Conservation (phyloP, 495 filamentous ascomycete genomes). For the Ascobolus immersus region DNA sequence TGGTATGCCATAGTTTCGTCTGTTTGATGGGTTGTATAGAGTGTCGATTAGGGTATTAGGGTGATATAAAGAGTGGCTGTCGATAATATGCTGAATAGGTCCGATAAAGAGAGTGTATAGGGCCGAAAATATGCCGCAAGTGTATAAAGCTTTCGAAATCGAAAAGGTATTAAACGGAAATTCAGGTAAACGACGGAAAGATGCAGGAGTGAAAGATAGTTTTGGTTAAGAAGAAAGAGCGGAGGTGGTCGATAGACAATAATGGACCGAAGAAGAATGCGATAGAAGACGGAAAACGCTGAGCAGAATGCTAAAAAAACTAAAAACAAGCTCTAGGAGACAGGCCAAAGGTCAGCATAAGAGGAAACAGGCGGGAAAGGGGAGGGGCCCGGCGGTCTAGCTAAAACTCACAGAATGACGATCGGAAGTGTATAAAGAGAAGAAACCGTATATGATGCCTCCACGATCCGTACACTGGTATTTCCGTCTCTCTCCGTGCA, state of each 20-base stretch:
- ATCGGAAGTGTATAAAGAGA: too few species aligned
- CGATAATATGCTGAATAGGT: constrained; percentile 14
- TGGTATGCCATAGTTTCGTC: constrained; percentile 48
- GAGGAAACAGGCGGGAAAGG: too few species aligned
- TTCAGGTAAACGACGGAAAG: constrained; percentile 11
- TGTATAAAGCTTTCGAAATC: constrained; percentile 6
- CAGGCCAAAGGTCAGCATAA: too few species aligned
- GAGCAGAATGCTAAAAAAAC: too few species aligned
- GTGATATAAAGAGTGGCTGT: constrained; percentile 14
- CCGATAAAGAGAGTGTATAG: constrained; percentile 15
- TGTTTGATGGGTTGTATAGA: constrained; percentile 10
- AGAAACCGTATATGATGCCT: too few species aligned
- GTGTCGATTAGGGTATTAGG: constrained; percentile 7
- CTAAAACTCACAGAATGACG: too few species aligned
- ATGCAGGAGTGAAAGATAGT: constrained; percentile 10
- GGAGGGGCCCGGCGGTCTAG: too few species aligned
- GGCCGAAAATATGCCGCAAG: too few species aligned
- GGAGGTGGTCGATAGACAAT: constrained; percentile 8
- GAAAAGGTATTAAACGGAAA: not conserved
- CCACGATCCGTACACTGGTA: too few species aligned
- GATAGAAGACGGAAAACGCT: too few species aligned
- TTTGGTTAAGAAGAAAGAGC: constrained; percentile 9
- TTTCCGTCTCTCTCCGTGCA: too few species aligned
- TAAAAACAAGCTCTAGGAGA: too few species aligned
- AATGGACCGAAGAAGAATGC: constrained; percentile 4